phyloP scores from a whole-genome alignment of 2,329 filamentous ascomycete species.

The Fusarium tuaranense region DNA sequence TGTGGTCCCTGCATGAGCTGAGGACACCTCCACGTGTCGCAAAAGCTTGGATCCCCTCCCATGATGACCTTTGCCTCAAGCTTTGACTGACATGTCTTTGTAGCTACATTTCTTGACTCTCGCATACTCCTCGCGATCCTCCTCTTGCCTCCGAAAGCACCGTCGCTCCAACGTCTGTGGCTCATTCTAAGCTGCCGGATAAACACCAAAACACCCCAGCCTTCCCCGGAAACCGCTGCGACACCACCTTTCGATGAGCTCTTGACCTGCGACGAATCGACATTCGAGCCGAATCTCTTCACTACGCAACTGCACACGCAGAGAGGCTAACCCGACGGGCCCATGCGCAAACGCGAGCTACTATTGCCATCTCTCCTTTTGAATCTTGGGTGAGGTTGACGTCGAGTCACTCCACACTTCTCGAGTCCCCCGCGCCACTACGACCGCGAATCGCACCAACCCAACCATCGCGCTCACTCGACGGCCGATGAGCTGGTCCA shows the following conservation, averaged over 20 bases:
- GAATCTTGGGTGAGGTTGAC: conserved; percentile 46
- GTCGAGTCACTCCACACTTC: conserved; percentile 36
- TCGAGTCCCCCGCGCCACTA: conserved; percentile 26
- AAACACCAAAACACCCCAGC: conserved; percentile 12
- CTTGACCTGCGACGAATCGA: conserved; percentile 42
- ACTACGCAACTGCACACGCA: conserved; percentile 34
- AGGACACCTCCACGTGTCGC: conserved; percentile 43
- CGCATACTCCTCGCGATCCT: conserved; percentile 34
- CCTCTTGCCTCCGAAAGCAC: conserved; percentile 16
- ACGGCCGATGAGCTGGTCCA: conserved; percentile 44
- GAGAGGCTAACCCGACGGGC: conserved; percentile 41
- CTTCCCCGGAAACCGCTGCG: conserved; percentile 25
- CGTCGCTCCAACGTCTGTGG: conserved; percentile 14
- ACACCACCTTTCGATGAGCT: conserved; percentile 44
- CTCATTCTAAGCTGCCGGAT: conserved; percentile 20
- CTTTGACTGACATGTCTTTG: conserved; percentile 44
- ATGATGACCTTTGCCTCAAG: conserved; percentile 42
- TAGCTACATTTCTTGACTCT: conserved; percentile 43
- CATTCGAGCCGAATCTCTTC: conserved; percentile 23
- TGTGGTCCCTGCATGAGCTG: conserved; percentile 32
- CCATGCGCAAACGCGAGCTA: conserved; percentile 56
- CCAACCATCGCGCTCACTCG: conserved; percentile 12
- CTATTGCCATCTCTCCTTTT: conserved; percentile 47
- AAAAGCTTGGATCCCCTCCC: conserved; percentile 46
- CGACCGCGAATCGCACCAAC: conserved; percentile 16